These are phyloP conservation scores for Marchantia polymorpha DNA, from an alignment of 225 moss, liverwort and hornwort species.

Conservation along the genomic window DNA sequence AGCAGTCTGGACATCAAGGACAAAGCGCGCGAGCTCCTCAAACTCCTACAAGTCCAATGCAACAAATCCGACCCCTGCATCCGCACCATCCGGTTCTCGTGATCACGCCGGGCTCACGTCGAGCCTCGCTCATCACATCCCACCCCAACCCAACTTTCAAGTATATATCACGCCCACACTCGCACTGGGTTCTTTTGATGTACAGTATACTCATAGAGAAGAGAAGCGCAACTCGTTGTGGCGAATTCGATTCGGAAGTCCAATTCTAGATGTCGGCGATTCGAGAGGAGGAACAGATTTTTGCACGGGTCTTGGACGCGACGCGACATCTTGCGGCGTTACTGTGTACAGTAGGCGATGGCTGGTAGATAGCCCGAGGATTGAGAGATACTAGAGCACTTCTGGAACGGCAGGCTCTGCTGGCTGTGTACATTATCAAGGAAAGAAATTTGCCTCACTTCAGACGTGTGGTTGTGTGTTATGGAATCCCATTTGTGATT, in stretches of 20 bases:
- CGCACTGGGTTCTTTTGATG: too few relatives aligned
- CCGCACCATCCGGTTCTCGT: neutral
- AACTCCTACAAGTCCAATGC: neutral
- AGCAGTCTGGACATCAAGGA: neutral
- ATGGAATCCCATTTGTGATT: too few relatives aligned
- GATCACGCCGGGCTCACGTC: too few relatives aligned
- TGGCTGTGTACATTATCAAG: too few relatives aligned
- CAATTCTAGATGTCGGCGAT: neutral
- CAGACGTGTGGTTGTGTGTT: too few relatives aligned
- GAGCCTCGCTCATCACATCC: too few relatives aligned
- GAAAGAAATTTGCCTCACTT: too few relatives aligned
- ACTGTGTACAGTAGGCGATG: slow-evolving; percentile 5
- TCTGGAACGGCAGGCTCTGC: too few relatives aligned
- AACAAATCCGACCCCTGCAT: slow-evolving; percentile 1
- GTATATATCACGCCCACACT: too few relatives aligned
- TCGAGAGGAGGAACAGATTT: too few relatives aligned
- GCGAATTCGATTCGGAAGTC: neutral
- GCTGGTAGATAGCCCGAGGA: neutral
- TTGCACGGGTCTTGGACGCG: neutral
- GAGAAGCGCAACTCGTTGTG: neutral
- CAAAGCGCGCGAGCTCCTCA: neutral
- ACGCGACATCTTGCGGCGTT: slow-evolving; percentile 2
- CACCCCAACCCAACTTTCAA: neutral
- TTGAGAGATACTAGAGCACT: too few relatives aligned
- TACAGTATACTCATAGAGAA: neutral